Conservation (phyloP, 2,329 filamentous ascomycete species). For the Epichloe aotearoae region DNA sequence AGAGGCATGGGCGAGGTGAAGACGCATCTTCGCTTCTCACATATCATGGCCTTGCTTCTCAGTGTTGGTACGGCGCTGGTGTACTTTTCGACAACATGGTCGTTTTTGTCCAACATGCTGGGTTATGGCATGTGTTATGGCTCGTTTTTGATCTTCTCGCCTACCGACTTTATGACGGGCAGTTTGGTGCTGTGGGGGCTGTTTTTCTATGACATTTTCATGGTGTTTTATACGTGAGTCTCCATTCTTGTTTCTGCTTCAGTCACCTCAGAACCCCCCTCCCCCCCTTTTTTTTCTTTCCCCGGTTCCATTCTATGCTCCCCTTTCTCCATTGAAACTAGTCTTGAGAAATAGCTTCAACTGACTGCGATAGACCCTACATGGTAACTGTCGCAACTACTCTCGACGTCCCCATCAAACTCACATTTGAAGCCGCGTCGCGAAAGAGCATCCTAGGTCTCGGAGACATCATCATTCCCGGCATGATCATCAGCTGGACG, state of each 20-base stretch:
- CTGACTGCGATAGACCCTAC: conserved; percentile 42
- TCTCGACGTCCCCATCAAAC: conserved; percentile 84
- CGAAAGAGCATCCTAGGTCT: conserved; percentile 73
- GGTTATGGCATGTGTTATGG: conserved; percentile 80
- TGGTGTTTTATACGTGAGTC: conserved; percentile 73
- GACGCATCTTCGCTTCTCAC: conserved; percentile 40
- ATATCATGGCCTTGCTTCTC: conserved; percentile 40
- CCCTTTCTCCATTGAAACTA: too few species aligned
- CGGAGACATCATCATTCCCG: conserved; percentile 87
- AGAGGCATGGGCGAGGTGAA: conserved; percentile 36
- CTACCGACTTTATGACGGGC: conserved; percentile 75
- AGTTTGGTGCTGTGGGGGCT: conserved; percentile 63
- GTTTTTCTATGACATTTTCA: conserved; percentile 92
- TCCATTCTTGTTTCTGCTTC: not conserved
- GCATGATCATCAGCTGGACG: conserved; percentile 77
- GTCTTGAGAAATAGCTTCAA: not conserved
- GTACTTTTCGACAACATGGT: conserved; percentile 52
- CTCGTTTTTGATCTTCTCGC: conserved; percentile 73
- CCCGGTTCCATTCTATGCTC: too few species aligned
- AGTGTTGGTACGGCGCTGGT: conserved; percentile 40
- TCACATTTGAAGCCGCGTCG: conserved; percentile 59
- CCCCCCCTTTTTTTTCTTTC: too few species aligned
- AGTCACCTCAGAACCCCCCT: not conserved
- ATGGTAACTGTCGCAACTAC: conserved; percentile 83
- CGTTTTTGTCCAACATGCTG: conserved; percentile 65